Base-by-base conservation (phyloP, 2,329 filamentous ascomycete species). In the Fusarium foetens region DNA sequence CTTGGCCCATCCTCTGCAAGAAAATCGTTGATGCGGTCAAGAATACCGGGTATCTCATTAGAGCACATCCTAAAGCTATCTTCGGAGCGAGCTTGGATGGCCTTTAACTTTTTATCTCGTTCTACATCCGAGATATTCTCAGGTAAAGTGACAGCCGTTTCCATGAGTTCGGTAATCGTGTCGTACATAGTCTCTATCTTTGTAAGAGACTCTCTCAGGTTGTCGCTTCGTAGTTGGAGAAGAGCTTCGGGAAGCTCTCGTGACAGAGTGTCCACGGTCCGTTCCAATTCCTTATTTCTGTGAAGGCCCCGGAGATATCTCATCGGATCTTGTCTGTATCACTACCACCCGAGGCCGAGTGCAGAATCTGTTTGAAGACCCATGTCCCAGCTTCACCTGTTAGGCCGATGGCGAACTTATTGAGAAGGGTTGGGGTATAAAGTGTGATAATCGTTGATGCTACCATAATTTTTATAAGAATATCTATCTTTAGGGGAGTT, bases 401-500 rank as follows among this genome's bases (percentile, higher is more conserved):
- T 4, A 48, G 14, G 10, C 45, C 45, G 7, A 48, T 48, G 21
- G 45, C 45, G 27, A 48, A 48, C 8, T 48, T 48, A 6, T 48
- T n/a, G 3, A 48, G 45, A 10, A 48, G 27, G 14, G 7, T 10
- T 6, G 10, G 45, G 27, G 21, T 14, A 3, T 27, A 48, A 8
- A 31, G 21, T 10, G 45, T 17, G 2, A 31, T 31, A 9, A 48
- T 48, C 3, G 27, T 31, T 12, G 27, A 48, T n/a, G 14, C 5
- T n/a, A 31, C 27, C 27, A 48, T 48, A 27, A 48, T 4, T 17
- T 25, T 25, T 25, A 25, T 4, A 25, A 4, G 9, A 12, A 11
- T 17, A 12, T n/a, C 14, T n/a, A 9, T n/a, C 14, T n/a, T 31
- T 3, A 17, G 11, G 13, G 6, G 5, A 9, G 8, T 8, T 8